Conservation (phyloP, 139 green algal species). For the Edaphochlamys debaryana region DNA sequence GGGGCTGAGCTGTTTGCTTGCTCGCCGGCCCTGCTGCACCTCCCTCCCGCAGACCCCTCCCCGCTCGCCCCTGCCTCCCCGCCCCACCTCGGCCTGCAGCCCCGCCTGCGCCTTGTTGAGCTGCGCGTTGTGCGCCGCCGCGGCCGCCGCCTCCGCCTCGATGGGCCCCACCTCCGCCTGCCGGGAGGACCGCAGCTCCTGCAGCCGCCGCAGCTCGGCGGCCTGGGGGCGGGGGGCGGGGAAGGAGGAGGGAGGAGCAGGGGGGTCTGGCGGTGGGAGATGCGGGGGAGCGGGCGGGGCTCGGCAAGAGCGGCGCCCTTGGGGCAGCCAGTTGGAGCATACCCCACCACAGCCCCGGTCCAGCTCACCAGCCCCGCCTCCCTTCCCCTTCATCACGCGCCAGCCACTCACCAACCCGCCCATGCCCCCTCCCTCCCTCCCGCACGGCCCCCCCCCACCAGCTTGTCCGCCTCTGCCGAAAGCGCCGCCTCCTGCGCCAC, state of each 20-base stretch:
- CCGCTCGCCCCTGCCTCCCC: too few relatives aligned
- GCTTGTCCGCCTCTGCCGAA: conserved; percentile 56
- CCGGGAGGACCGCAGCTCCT: conserved; percentile 50
- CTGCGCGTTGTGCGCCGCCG: conserved; percentile 66
- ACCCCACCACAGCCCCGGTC: too few relatives aligned
- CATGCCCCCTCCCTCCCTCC: background rate
- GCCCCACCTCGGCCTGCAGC: conserved; percentile 70
- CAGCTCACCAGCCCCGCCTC: too few relatives aligned
- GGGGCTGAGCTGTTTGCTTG: too few relatives aligned
- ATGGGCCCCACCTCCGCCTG: conserved; percentile 65
- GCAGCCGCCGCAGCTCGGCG: conserved; percentile 67
- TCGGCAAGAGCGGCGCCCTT: too few relatives aligned
- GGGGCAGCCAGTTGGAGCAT: too few relatives aligned
- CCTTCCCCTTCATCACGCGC: background rate
- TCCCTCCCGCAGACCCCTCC: too few relatives aligned
- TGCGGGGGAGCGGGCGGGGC: background rate
- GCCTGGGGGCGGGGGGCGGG: conserved; percentile 41
- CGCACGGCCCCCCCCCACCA: conserved; percentile 45
- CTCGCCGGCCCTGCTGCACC: too few relatives aligned
- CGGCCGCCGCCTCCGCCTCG: conserved; percentile 62
- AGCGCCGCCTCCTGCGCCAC: conserved; percentile 56
- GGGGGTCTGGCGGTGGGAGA: background rate
- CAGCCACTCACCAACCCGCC: background rate
- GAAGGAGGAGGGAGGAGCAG: too few relatives aligned
- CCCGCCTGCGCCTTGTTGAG: conserved; percentile 80